These are phyloP conservation scores for Cajanus cajan DNA, from an alignment of 306 rosid genomes.

Conservation along the genomic window DNA sequence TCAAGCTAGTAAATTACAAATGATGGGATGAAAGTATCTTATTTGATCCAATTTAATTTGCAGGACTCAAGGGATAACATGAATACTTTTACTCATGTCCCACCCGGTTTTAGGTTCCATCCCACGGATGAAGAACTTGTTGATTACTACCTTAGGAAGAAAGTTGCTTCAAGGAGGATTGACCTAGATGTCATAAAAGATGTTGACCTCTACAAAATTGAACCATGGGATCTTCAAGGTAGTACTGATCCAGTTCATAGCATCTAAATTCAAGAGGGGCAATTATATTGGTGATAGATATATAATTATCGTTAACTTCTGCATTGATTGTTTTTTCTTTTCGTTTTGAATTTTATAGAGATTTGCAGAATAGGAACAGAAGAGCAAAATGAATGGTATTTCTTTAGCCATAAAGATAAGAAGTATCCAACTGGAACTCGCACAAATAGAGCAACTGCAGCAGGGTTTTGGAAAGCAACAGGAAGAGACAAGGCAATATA, in stretches of 20 bases:
- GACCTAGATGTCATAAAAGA: conserved; percentile 91
- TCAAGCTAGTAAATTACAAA: background rate
- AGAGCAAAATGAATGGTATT: conserved; percentile 87
- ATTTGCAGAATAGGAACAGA: conserved; percentile 86
- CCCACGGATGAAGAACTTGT: conserved; percentile 98
- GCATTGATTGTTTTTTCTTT: background rate
- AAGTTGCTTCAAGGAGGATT: conserved; percentile 67
- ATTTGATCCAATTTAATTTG: conserved; percentile 3
- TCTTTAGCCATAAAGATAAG: conserved; percentile 93
- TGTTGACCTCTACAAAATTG: conserved; percentile 91
- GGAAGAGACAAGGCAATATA: conserved; percentile 96
- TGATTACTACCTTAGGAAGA: conserved; percentile 87
- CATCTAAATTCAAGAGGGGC: background rate
- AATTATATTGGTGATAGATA: background rate
- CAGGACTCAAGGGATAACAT: conserved; percentile 53
- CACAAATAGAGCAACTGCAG: conserved; percentile 89
- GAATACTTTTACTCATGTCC: conserved; percentile 68
- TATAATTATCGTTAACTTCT: background rate
- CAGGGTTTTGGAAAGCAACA: conserved; percentile 98
- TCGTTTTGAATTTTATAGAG: conserved; percentile 38
- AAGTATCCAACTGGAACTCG: conserved; percentile 97
- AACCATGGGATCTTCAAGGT: conserved; percentile 99
- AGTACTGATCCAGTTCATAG: background rate
- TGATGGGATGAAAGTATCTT: background rate
- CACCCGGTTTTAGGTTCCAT: conserved; percentile 96